These are phyloP conservation scores for Trichosporon sp. DNA, from an alignment of 1,284 basidiomycete species.

Conservation along the genomic window DNA sequence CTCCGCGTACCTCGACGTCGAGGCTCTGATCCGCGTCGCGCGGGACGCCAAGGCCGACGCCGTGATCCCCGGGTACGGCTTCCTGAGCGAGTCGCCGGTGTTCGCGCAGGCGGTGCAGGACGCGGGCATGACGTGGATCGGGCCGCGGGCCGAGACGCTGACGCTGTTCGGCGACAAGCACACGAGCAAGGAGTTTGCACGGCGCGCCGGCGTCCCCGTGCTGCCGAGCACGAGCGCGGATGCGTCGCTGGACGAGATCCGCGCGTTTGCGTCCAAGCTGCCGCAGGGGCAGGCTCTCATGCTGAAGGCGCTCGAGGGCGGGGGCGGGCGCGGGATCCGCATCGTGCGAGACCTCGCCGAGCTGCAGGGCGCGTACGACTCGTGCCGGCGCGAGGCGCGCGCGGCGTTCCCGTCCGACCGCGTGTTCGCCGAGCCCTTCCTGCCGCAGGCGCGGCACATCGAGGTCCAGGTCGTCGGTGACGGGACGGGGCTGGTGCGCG, in stretches of 20 bases:
- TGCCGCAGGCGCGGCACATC: constrained; percentile 75
- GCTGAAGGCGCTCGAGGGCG: constrained; percentile 67
- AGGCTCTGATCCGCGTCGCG: constrained; percentile 10
- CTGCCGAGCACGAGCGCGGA: constrained; percentile 14
- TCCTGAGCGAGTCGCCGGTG: constrained; percentile 67
- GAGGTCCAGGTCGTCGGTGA: constrained; percentile 69
- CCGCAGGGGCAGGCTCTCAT: constrained; percentile 49
- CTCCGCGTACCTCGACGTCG: constrained; percentile 17
- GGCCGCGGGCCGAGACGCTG: constrained; percentile 59
- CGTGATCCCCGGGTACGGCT: constrained; percentile 65
- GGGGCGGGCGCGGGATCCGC: constrained; percentile 67
- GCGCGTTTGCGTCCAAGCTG: constrained; percentile 27
- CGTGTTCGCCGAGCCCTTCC: constrained; percentile 84
- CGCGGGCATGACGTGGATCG: constrained; percentile 60
- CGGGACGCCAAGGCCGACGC: constrained; percentile 15
- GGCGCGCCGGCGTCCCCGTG: constrained; percentile 70
- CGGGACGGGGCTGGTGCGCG: constrained; percentile 13
- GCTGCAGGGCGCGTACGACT: constrained; percentile 64
- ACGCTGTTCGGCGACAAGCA: constrained; percentile 61
- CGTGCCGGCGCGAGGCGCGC: constrained; percentile 76
- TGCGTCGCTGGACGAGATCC: constrained; percentile 17
- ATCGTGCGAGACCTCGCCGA: constrained; percentile 55
- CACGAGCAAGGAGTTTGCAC: constrained; percentile 69
- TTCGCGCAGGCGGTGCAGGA: constrained; percentile 57
- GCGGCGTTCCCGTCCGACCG: constrained; percentile 80